Percentiles rank a stretch among this genome's conserved stretches.
phyloP scores from a whole-genome alignment of 192 early-diverging fungal species.

The Ambispora gerdemannii region DNA sequence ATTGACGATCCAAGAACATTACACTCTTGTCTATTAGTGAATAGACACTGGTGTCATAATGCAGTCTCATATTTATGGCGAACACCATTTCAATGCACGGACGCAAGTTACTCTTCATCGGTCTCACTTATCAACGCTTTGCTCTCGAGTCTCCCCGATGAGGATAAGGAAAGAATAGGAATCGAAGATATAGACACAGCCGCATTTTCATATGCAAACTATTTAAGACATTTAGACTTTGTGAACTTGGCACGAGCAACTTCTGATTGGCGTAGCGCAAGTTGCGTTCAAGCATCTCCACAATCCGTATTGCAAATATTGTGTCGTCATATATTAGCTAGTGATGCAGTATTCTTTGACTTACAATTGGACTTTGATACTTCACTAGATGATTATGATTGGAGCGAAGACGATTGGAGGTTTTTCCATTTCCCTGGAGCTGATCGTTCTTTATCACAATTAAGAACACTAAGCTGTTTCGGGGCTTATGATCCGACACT shows the following conservation, averaged over 20 bases:
- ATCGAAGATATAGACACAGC: not conserved
- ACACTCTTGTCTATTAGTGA: conserved; percentile 2
- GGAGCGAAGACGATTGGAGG: not conserved
- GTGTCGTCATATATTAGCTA: not conserved
- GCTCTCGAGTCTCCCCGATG: not conserved
- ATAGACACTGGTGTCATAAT: conserved; percentile 9
- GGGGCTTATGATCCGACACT: not conserved
- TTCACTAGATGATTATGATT: not conserved
- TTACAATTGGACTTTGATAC: not conserved
- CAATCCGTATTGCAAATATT: not conserved
- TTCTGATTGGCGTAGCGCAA: not conserved
- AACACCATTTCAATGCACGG: not conserved
- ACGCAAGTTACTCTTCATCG: not conserved
- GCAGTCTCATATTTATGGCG: not conserved
- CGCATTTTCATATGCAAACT: not conserved
- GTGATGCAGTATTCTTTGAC: not conserved
- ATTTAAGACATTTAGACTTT: not conserved
- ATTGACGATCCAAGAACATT: not conserved
- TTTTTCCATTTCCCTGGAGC: not conserved
- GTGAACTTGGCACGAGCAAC: not conserved
- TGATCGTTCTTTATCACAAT: not conserved
- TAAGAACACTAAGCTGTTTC: not conserved
- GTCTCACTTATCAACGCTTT: not conserved
- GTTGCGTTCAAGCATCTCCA: not conserved
- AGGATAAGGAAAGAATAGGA: not conserved